Conservation (phyloP, 2,329 filamentous ascomycete genomes). For the Microdochium paspali region DNA sequence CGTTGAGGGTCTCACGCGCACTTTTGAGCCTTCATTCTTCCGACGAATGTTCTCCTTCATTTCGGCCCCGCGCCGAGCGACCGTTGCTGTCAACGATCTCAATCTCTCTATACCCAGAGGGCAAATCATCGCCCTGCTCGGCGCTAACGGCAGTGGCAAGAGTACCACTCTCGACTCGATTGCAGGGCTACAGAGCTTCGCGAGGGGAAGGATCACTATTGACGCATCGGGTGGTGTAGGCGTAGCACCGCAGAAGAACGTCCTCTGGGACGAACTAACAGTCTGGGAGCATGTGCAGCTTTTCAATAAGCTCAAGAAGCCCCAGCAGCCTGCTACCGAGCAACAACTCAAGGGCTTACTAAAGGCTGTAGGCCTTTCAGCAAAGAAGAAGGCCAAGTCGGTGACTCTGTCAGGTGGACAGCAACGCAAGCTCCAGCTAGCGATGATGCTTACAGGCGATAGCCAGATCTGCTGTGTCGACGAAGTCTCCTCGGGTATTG, state of each 20-base stretch:
- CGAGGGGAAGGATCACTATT: slow-evolving; percentile 67
- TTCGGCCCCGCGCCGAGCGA: slow-evolving; percentile 47
- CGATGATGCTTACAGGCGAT: slow-evolving; percentile 91
- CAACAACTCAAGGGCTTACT: slow-evolving; percentile 56
- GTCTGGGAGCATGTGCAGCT: slow-evolving; percentile 77
- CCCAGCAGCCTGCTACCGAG: slow-evolving; percentile 38
- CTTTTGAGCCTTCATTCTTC: slow-evolving; percentile 60
- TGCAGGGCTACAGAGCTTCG: slow-evolving; percentile 70
- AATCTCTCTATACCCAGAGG: slow-evolving; percentile 65
- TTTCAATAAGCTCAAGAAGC: slow-evolving; percentile 74
- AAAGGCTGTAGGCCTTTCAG: slow-evolving; percentile 60
- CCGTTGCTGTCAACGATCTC: slow-evolving; percentile 70
- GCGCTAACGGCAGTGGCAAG: slow-evolving; percentile 86
- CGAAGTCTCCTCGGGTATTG: slow-evolving; percentile 81
- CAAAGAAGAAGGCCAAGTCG: slow-evolving; percentile 63
- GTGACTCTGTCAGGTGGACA: slow-evolving; percentile 83
- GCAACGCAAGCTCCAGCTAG: slow-evolving; percentile 83
- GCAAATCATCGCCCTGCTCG: slow-evolving; percentile 77
- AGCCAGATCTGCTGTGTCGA: slow-evolving; percentile 84
- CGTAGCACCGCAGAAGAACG: slow-evolving; percentile 87
- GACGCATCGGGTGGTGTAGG: slow-evolving; percentile 73
- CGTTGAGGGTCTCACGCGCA: slow-evolving; percentile 66
- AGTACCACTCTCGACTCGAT: slow-evolving; percentile 84
- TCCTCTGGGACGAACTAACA: slow-evolving; percentile 82
- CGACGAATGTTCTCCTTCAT: slow-evolving; percentile 39